phyloP scores from a whole-genome alignment of 148 eudicot genomes.

The Spergularia bocconei region DNA sequence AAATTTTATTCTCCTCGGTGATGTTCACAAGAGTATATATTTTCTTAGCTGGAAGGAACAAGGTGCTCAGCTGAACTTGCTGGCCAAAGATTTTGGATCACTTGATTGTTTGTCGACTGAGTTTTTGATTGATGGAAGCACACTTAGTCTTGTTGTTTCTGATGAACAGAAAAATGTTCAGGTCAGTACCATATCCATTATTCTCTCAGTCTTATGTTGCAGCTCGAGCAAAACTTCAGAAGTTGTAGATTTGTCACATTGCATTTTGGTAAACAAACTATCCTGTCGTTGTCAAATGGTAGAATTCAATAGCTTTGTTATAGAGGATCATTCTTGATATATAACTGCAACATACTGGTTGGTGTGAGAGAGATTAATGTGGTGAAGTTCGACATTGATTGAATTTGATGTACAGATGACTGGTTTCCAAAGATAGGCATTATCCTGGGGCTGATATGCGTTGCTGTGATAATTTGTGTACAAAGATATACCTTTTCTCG shows the following conservation, averaged over 20 bases:
- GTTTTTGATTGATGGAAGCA: slow-evolving; percentile 92
- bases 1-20: slow-evolving; percentile 94
- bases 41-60: slow-evolving; percentile 98
- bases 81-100: slow-evolving; percentile 93
- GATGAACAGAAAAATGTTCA: slow-evolving; percentile 96
- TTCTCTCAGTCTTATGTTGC: neutral
- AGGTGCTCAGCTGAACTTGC: slow-evolving; percentile 81
- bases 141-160: slow-evolving; percentile 89
- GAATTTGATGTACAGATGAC: no score
- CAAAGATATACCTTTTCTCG: no score
- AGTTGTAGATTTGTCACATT: neutral
- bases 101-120: slow-evolving; percentile 97
- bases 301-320: neutral
- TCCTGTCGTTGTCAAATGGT: neutral
- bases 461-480: no score
- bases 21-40: slow-evolving; percentile 90
- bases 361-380: no score
- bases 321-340: neutral
- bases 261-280: neutral
- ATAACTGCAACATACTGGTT: neutral
- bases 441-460: no score
- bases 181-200: slow-evolving; percentile 39
- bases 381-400: no score
- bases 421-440: no score
- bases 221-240: neutral